Evolutionary conservation across 495 filamentous ascomycete genomes (phyloP), one percentile per base, ranked within the genome.

Genomic region (Rostrohypoxylon terebratum): DNA sequence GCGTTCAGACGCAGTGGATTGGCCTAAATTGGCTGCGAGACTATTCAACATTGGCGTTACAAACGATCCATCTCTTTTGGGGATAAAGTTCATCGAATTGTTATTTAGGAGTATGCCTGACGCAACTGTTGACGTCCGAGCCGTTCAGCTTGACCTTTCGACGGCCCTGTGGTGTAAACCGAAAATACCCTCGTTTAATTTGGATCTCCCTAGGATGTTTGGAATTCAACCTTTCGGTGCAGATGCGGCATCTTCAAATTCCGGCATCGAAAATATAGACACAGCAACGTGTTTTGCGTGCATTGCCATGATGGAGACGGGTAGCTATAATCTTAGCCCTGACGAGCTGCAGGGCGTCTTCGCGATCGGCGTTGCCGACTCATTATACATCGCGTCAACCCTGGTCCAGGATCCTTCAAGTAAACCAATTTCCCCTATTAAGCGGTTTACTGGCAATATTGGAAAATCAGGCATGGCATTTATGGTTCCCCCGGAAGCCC

Each of bases 271-370:
- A 9, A 8, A 54, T 10, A 14, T 18, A 34, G 28, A 54, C 18
- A 54, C 50, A 3, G 50, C 50, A 18, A 54, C 13, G 1, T 54
- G 50, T 34, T 42, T 59, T 42, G 33, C 55, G 0, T 59, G 55
- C n/a, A 59, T 59, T 1, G 55, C 34, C 13, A 42, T 59, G 55
- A 59, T 59, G 55, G 55, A 59, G 7, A 59, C 55, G 9, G 55
- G 55, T 20, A 42, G 18, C 3, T 42, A 59, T 4, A 42, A 59
- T n/a, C 36, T 59, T 9, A 28, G 16, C 20, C 55, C 55, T 2
- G 9, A 42, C 1, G 18, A 42, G 3, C 20, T 59, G 8, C 34
- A 25, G 2, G 8, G 10, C 11, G 55, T 59, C 20, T 42, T 59
- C 13, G 55, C 55, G 33, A 59, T 59, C 13, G 33, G 34, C 3